These are phyloP conservation scores for Tieghemiomyces parasiticus DNA, from an alignment of 192 early-diverging fungal species.

Conservation along the genomic window DNA sequence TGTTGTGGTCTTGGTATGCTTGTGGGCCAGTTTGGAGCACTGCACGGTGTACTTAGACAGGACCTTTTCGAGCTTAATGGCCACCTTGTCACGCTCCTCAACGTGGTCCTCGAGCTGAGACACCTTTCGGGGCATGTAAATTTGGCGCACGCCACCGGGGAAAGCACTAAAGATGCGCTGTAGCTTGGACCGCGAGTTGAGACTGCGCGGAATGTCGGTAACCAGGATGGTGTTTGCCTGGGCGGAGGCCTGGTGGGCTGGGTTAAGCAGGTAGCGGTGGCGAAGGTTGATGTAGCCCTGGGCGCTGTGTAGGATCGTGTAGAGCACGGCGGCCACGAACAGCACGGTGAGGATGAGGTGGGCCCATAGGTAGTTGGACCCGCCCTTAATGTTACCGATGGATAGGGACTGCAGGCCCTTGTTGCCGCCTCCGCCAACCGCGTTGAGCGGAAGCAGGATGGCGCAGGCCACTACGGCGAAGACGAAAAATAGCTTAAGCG, in stretches of 20 bases:
- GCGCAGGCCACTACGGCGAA: conserved; percentile 37
- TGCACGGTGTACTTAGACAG: conserved; percentile 31
- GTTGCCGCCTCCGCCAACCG: conserved; percentile 24
- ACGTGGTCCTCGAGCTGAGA: conserved; percentile 29
- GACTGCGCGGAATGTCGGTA: conserved; percentile 45
- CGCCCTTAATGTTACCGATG: conserved; percentile 49
- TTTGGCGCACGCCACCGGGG: conserved; percentile 47
- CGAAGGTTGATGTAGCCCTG: conserved; percentile 42
- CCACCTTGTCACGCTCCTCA: conserved; percentile 31
- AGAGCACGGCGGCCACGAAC: conserved; percentile 18
- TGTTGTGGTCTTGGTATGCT: conserved; percentile 12
- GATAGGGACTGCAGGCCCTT: conserved; percentile 43
- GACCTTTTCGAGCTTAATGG: conserved; percentile 30
- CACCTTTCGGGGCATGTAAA: conserved; percentile 45
- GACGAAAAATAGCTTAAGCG: conserved; percentile 43
- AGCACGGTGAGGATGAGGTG: conserved; percentile 37
- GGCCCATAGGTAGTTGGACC: conserved; percentile 44
- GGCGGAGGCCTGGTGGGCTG: conserved; percentile 26
- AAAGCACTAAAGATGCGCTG: conserved; percentile 37
- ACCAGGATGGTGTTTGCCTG: conserved; percentile 51
- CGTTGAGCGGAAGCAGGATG: conserved; percentile 58
- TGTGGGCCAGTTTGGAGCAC: conserved; percentile 21
- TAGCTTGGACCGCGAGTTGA: conserved; percentile 32
- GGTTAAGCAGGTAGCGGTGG: conserved; percentile 40
- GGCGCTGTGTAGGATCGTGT: conserved; percentile 39